Percentiles rank a stretch among this genome's conserved stretches.
Evolutionary conservation across 2,329 filamentous ascomycete genomes (phyloP).

Genomic region (Fusarium luffae): DNA sequence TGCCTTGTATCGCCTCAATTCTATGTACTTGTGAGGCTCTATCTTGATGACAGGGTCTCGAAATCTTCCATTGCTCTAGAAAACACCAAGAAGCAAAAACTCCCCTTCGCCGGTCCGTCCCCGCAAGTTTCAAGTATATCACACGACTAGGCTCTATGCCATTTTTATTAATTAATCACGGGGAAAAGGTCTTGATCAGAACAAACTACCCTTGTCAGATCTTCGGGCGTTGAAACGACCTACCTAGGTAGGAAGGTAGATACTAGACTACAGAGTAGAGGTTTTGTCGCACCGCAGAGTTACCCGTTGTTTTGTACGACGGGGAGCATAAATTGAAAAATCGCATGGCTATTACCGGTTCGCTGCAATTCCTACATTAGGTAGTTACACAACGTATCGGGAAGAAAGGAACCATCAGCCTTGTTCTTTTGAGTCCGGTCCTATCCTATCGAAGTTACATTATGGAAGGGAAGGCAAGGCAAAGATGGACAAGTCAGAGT

Average conservation of each 20-base stretch:
- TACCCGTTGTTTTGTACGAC: conserved; percentile 26
- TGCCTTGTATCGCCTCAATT: background rate
- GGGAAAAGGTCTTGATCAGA: conserved; percentile 4
- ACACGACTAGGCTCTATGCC: background rate
- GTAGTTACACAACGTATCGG: conserved; percentile 27
- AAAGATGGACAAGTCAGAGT: background rate
- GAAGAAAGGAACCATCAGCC: conserved; percentile 16
- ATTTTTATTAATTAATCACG: background rate
- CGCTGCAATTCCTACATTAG: conserved; percentile 43
- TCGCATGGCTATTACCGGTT: conserved; percentile 32
- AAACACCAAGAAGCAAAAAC: conserved; percentile 8
- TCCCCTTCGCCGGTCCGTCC: background rate
- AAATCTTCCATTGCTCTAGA: conserved; percentile 7
- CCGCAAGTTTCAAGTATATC: conserved; percentile 12
- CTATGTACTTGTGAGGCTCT: background rate
- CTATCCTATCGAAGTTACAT: background rate
- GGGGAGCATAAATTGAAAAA: conserved; percentile 17
- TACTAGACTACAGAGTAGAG: background rate
- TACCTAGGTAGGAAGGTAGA: conserved; percentile 35
- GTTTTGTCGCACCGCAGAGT: conserved; percentile 21
- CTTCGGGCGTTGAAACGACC: conserved; percentile 32
- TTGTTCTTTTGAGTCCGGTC: conserved; percentile 9
- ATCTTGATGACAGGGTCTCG: conserved; percentile 1
- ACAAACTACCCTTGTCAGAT: conserved; percentile 15
- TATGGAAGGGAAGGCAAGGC: background rate